A percentile compares a stretch with the other conserved stretches of the same genome.
Evolutionary conservation across 2,329 filamentous ascomycete genomes (phyloP).

Genomic region (Madurella fahalii): DNA sequence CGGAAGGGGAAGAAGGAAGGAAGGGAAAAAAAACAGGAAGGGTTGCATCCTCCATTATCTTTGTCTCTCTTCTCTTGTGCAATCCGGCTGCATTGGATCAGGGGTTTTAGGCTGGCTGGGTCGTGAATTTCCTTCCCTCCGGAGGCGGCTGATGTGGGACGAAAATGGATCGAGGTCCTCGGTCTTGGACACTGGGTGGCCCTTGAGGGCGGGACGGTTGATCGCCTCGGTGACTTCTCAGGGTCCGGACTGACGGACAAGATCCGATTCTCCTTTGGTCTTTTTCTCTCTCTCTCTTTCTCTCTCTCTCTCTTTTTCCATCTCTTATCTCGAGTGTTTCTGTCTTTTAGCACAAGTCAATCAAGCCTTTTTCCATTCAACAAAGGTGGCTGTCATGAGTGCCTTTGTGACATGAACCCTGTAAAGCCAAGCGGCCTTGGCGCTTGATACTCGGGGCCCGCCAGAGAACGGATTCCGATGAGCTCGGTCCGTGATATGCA

Average conservation of each 20-base stretch:
- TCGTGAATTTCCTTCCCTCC: constrained; percentile 11
- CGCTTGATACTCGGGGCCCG: too few species aligned
- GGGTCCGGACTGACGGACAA: neutral
- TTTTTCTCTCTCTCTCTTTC: constrained; percentile 6
- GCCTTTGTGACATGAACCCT: neutral
- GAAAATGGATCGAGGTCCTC: constrained; percentile 16
- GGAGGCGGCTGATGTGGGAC: constrained; percentile 14
- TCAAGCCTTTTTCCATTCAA: constrained; percentile 27
- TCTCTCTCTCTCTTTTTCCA: constrained; percentile 9
- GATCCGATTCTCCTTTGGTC: neutral
- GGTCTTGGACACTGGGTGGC: constrained; percentile 1
- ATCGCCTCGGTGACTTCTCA: constrained; percentile 3
- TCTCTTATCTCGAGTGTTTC: constrained; percentile 3
- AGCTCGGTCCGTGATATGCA: too few species aligned
- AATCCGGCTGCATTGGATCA: constrained; percentile 16
- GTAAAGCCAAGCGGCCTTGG: neutral
- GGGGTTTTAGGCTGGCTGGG: constrained; percentile 12
- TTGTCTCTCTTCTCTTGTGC: neutral
- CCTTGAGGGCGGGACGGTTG: constrained; percentile 12
- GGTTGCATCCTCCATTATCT: neutral
- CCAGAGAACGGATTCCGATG: too few species aligned
- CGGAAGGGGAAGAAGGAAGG: too few species aligned
- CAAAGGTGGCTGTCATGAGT: neutral
- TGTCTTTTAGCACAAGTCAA: constrained; percentile 28
- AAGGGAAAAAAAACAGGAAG: neutral